Evolutionary conservation across 257 asterid genomes (phyloP), one percentile per base, ranked within the genome.

Genomic region (Cordia subcordata): DNA sequence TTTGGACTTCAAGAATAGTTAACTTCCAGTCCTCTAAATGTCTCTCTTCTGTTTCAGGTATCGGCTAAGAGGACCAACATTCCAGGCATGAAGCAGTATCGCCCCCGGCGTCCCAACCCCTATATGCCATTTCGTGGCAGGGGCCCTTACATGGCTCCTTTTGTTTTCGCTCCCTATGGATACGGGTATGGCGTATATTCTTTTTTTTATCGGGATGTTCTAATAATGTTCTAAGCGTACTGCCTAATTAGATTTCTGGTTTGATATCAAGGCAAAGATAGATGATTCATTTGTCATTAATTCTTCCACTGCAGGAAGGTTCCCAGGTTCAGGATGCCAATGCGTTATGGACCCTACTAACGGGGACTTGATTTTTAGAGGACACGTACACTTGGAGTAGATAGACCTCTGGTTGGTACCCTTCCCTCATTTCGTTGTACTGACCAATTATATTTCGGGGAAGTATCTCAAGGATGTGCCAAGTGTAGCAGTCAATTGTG

Each of bases 51-150:
- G 63, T 18, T 68, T 17, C 71, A 86, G 95, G 85, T 86, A 32
- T 81, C 91, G 42, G 85, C 87, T 68, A 83, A 86, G 83, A 76
- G 92, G 75, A 83, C 91, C 58, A 86, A 86, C 12, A 77, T 83
- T 65, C 95, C 95, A 40, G 95, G 95, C 61, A 83, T 86, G 91
- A 86, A 86, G 68, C 86, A 73, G 55, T 83, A 81, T 50, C 85
- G 85, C 6, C 79, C 88, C 13, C 55, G 91, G 37, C 86, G 85
- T 49, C 32, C 86, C 51, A 77, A 61, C 67, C 85, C 88, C 15
- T 61, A 73, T 49, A 75, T 68, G 82, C 83, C 83, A 32, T 77
- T 55, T 61, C 72, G 86, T 15, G 71, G 82, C 63, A 69, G 82
- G 73, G 52, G 73, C 16, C 95, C 86, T 1, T 71, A 21, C 70